phyloP scores from a whole-genome alignment of 768 basidiomycete genomes.

The Suillus placidus region DNA sequence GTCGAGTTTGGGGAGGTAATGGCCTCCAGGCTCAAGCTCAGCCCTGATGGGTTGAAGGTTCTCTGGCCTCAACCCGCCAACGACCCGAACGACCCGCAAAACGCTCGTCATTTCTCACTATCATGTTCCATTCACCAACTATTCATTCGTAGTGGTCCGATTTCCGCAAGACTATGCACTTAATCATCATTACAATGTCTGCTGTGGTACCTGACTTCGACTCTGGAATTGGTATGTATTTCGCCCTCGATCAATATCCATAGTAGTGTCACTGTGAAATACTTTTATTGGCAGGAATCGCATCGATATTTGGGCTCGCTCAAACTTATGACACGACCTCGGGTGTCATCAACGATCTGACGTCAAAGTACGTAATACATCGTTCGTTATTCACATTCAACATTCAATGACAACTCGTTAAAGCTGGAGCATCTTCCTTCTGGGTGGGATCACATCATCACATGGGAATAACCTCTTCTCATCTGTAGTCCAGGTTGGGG shows the following conservation, averaged over 20 bases:
- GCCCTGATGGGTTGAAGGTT: conserved; percentile 46
- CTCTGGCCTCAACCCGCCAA: conserved; percentile 60
- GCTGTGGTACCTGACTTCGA: conserved; percentile 58
- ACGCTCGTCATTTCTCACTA: conserved; percentile 35
- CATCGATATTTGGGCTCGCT: conserved; percentile 51
- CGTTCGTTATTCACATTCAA: neutral
- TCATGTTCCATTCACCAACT: neutral
- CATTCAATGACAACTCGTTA: conserved; percentile 9
- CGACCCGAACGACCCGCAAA: conserved; percentile 55
- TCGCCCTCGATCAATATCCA: neutral
- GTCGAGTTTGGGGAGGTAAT: conserved; percentile 51
- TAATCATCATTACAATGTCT: conserved; percentile 52
- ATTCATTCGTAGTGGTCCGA: conserved; percentile 45
- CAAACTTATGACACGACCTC: conserved; percentile 47
- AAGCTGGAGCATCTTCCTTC: conserved; percentile 52
- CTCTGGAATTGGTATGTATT: conserved; percentile 48
- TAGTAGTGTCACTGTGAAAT: neutral
- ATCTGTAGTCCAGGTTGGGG: conserved; percentile 28
- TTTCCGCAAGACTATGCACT: conserved; percentile 46
- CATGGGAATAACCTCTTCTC: neutral
- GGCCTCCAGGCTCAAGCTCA: conserved; percentile 49
- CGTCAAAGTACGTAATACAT: conserved; percentile 38
- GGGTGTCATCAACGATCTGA: conserved; percentile 52
- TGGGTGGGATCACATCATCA: conserved; percentile 33
- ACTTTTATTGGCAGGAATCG: conserved; percentile 43